Evolutionary conservation across 805 yeast genomes (phyloP), one percentile per base, ranked within the genome.

Genomic region (Tetrapisispora arboricola): DNA sequence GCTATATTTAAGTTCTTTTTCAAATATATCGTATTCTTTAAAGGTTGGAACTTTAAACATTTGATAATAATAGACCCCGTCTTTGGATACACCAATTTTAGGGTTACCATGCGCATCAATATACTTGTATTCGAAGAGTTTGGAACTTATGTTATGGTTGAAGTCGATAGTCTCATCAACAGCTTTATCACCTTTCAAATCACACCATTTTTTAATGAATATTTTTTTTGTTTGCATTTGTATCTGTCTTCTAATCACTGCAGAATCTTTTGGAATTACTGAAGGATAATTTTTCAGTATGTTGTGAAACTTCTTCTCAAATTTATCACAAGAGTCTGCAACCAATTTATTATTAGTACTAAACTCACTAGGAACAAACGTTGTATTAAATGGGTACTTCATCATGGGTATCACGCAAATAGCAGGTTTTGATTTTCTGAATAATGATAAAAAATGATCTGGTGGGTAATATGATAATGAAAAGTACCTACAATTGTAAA

Each of bases 351-450:
- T 22, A 25, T 15, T 25, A 3, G 8, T 3, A 5, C 10, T 15
- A 4, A 24, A 2, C 2, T 25, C 29, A 17, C 25, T 25, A 2
- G 29, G 30, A 17, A 34, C 10, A 6, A 34, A 11, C n/a, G 49
- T 45, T 6, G 51, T 53, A 36, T 52, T 51, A 17, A 49, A 39
- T 10, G 41, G 45, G 13, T 44, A 44, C 35, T 44, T 44, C 32
- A 48, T 47, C 16, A 38, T 40, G 11, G 44, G 47, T 32, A 44
- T 49, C 2, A 57, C 50, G 24, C 48, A 48, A 13, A 57, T 29
- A 3, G 56, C 53, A 8, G 65, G 65, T 36, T 46, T 53, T 15
- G 56, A 47, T 41, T 59, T 58, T 20, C 61, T 49, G 36, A 56
- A 55, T 22, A 55, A 10, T 2, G 54, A 47, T 18, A 58, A 33